Base-by-base conservation (phyloP, 306 rosid genomes). In the Lithocarpus polystachyus region DNA sequence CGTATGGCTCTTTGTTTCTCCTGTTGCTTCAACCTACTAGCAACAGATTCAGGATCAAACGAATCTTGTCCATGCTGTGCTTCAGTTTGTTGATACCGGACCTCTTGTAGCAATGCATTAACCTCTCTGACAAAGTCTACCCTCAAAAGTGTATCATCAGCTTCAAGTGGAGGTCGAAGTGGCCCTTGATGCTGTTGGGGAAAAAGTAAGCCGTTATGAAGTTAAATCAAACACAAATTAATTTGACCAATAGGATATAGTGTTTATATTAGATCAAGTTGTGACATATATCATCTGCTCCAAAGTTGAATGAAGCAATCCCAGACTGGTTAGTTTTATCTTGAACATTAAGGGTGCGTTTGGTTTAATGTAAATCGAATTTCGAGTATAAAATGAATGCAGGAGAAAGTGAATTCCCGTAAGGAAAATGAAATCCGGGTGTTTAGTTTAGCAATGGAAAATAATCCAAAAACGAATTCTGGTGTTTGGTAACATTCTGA, bases 101-200 rank as follows among this genome's bases (percentile, higher is more conserved):
- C 93, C 80, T 95, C 96, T 87, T 83, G 90, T 48, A 95, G 87
- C 88, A 92, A 81, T 77, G 68, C 98, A 87, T 89, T 91, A 77
- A 95, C 97, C 89, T 95, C 98, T 82, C 98, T 89, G 20, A 92
- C 90, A 48, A 95, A 95, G 88, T 95, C 98, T 68, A 86, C 96
- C 82, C 98, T 92, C 82, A 92, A 74, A 31, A 95, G 88, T 33
- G 82, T 78, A 61, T 84, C 89, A 72, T 92, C 99, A 37, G 75
- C 85, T 79, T 95, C 97, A 62, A 89, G 81, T 14, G 89, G 80
- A 1, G 90, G 94, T 79, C 91, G 86, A 43, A 86, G 40, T 14
- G 89, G 94, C 70, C 97, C 97, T 29, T 88, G 80, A 86, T 90
- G 98, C 97, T 92, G 1, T 6, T 5, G 64, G 53, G 43, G 28